These are phyloP conservation scores for Phialophora chinensis DNA, from an alignment of 2,329 filamentous ascomycete species.

Conservation along the genomic window DNA sequence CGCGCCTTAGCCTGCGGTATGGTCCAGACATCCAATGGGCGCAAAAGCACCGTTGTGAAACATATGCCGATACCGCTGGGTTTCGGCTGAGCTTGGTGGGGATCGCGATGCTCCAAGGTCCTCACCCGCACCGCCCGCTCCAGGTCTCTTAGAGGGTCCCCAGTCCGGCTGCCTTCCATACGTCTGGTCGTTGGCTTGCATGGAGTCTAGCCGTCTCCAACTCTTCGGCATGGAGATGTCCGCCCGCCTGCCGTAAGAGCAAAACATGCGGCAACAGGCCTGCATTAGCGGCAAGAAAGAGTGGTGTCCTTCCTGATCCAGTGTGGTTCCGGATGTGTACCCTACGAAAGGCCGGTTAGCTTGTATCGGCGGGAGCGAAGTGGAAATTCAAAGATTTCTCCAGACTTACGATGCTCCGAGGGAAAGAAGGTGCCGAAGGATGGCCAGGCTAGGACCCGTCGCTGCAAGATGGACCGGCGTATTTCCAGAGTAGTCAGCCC, in stretches of 20 bases:
- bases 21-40: slow-evolving; percentile 6
- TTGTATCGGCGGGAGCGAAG: neutral
- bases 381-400: slow-evolving; percentile 5
- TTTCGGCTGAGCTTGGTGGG: neutral
- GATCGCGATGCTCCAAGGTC: neutral
- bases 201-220: slow-evolving; percentile 58
- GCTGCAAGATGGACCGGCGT: slow-evolving; percentile 68
- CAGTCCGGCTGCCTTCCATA: slow-evolving; percentile 54
- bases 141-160: slow-evolving; percentile 33
- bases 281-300: slow-evolving; percentile 65
- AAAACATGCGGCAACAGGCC: slow-evolving; percentile 61
- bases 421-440: slow-evolving; percentile 61
- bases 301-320: slow-evolving; percentile 58
- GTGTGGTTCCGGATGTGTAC: slow-evolving; percentile 65
- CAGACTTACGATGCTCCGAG: slow-evolving; percentile 45
- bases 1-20: slow-evolving; percentile 5
- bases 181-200: slow-evolving; percentile 49
- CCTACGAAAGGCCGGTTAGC: slow-evolving; percentile 4
- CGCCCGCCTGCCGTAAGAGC: slow-evolving; percentile 61
- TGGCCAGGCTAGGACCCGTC: slow-evolving; percentile 60
- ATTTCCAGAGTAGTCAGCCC: slow-evolving; percentile 81
- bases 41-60: slow-evolving; percentile 2
- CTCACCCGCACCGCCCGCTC: neutral
- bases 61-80: slow-evolving; percentile 27
- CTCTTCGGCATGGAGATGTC: slow-evolving; percentile 65